phyloP scores from a whole-genome alignment of 306 rosid species.

The Abrus pulchellus region DNA sequence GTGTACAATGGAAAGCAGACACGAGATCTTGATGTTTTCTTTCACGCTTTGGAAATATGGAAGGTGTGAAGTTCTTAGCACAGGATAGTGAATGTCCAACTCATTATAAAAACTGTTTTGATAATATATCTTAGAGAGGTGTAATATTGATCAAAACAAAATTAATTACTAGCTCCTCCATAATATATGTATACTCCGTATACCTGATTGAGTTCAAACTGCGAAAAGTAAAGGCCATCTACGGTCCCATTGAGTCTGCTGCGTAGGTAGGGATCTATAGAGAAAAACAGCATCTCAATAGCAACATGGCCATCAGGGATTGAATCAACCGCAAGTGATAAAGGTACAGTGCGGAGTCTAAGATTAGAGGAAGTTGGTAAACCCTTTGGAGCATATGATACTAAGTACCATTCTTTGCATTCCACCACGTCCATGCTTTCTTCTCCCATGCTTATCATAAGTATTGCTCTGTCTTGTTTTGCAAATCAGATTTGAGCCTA shows the following conservation, averaged over 20 bases:
- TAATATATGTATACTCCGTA: background rate
- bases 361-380: slow-evolving; percentile 58
- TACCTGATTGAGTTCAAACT: slow-evolving; percentile 52
- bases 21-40: no score
- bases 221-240: slow-evolving; percentile 46
- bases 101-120: no score
- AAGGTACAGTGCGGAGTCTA: slow-evolving; percentile 46
- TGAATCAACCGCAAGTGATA: slow-evolving; percentile 38
- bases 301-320: slow-evolving; percentile 53
- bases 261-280: slow-evolving; percentile 57
- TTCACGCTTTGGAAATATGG: no score
- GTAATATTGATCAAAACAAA: no score
- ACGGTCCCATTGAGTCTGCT: slow-evolving; percentile 46
- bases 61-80: no score
- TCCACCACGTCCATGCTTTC: slow-evolving; percentile 24
- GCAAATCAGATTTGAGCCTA: background rate
- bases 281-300: slow-evolving; percentile 49
- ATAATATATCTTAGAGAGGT: no score
- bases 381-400: slow-evolving; percentile 53
- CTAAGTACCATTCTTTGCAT: slow-evolving; percentile 62
- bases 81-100: no score
- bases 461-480: background rate
- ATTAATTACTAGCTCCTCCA: no score
- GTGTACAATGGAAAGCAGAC: no score
- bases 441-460: background rate